These are phyloP conservation scores for Endoconidiophora polonica DNA, from an alignment of 2,329 filamentous ascomycete species.

Conservation along the genomic window DNA sequence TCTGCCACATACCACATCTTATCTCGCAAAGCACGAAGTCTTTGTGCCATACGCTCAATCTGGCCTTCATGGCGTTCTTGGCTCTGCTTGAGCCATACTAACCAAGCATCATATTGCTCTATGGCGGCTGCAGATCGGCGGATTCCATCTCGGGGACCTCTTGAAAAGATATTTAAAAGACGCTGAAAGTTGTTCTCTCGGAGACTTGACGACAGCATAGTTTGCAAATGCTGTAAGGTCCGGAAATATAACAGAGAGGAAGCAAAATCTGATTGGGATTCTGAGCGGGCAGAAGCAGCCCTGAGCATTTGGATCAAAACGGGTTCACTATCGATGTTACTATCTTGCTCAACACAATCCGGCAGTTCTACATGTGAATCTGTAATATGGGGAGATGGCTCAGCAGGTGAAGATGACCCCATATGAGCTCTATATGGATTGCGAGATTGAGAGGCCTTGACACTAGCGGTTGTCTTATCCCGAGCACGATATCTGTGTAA, in stretches of 20 bases:
- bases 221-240: constrained; percentile 57
- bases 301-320: constrained; percentile 58
- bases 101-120: constrained; percentile 65
- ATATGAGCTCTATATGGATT: constrained; percentile 36
- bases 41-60: constrained; percentile 58
- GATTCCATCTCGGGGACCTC: constrained; percentile 53
- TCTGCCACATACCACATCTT: constrained; percentile 99
- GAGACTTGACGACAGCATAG: constrained; percentile 41
- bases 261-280: constrained; percentile 66
- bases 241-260: constrained; percentile 75
- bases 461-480: constrained; percentile 35
- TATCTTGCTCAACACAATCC: constrained; percentile 6
- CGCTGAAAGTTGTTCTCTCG: constrained; percentile 53
- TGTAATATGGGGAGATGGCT: not conserved
- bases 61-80: constrained; percentile 60
- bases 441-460: constrained; percentile 14
- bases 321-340: constrained; percentile 21
- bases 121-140: constrained; percentile 54
- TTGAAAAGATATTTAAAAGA: constrained; percentile 56
- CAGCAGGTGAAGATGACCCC: not conserved
- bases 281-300: constrained; percentile 59
- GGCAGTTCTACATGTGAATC: too few species aligned
- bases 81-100: constrained; percentile 68
- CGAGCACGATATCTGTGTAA: constrained; percentile 43
- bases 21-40: constrained; percentile 60